Percentiles rank a stretch among this genome's conserved stretches.
Conservation (phyloP, 306 rosid species). For the Astragalus glycyphyllos region DNA sequence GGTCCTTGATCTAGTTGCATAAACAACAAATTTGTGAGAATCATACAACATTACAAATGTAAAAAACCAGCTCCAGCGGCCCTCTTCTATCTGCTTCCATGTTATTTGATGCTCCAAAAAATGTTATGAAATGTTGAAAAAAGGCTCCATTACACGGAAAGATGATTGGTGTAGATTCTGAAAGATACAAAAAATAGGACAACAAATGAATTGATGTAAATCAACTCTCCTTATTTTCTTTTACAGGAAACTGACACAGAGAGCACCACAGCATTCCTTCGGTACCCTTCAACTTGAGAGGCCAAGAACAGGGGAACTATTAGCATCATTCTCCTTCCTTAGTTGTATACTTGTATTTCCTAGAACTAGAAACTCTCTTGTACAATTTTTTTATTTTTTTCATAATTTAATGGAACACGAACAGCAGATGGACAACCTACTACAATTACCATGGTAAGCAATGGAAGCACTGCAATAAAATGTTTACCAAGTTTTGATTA, state of each 20-base stretch:
- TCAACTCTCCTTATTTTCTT: background rate
- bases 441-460: constrained; percentile 21
- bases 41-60: background rate
- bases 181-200: constrained; percentile 2
- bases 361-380: background rate
- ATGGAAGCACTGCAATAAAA: background rate
- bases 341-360: background rate
- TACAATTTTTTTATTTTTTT: constrained; percentile 10
- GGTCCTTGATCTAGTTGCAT: constrained; percentile 17
- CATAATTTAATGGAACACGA: constrained; percentile 18
- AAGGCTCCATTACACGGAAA: background rate
- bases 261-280: constrained; percentile 3
- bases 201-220: background rate
- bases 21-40: constrained; percentile 2
- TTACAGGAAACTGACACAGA: background rate
- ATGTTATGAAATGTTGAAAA: background rate
- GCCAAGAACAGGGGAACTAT: background rate
- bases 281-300: background rate
- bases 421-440: background rate
- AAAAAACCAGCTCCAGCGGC: constrained; percentile 15
- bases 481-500: background rate
- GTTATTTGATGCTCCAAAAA: constrained; percentile 21
- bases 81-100: constrained; percentile 8
- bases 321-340: background rate
- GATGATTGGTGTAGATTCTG: background rate